These are phyloP conservation scores for Vigna angularis DNA, from an alignment of 306 rosid genomes.

Conservation along the genomic window DNA sequence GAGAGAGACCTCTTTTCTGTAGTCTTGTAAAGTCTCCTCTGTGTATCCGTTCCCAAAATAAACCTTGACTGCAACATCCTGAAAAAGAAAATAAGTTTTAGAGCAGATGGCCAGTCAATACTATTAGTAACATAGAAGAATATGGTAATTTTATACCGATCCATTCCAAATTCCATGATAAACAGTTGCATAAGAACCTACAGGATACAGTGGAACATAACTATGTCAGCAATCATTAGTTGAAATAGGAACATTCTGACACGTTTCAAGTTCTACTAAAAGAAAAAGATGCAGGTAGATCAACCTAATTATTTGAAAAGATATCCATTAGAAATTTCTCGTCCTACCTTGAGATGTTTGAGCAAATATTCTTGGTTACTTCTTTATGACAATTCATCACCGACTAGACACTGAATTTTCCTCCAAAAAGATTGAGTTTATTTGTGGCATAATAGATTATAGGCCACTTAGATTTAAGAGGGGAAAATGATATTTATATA, in stretches of 20 bases:
- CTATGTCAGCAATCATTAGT: not conserved
- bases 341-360: constrained; percentile 25
- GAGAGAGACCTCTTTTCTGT: constrained; percentile 67
- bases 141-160: constrained; percentile 57
- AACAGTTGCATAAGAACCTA: constrained; percentile 76
- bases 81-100: constrained; percentile 27
- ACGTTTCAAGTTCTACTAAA: constrained; percentile 8
- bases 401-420: constrained; percentile 5
- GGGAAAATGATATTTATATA: constrained; percentile 2
- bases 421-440: constrained; percentile 9
- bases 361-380: constrained; percentile 29
- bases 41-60: constrained; percentile 60
- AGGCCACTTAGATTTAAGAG: constrained; percentile 16
- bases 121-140: constrained; percentile 21
- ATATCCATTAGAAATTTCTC: not conserved
- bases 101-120: constrained; percentile 30
- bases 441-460: constrained; percentile 17
- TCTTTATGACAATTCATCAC: constrained; percentile 13
- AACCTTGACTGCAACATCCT: constrained; percentile 85
- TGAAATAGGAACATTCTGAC: constrained; percentile 8
- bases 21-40: constrained; percentile 58
- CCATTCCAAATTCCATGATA: constrained; percentile 85
- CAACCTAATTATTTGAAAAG: constrained; percentile 28
- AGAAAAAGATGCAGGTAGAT: constrained; percentile 31
- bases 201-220: constrained; percentile 28